Base-by-base conservation (phyloP, 257 asterid species). In the Misopates orontium region DNA sequence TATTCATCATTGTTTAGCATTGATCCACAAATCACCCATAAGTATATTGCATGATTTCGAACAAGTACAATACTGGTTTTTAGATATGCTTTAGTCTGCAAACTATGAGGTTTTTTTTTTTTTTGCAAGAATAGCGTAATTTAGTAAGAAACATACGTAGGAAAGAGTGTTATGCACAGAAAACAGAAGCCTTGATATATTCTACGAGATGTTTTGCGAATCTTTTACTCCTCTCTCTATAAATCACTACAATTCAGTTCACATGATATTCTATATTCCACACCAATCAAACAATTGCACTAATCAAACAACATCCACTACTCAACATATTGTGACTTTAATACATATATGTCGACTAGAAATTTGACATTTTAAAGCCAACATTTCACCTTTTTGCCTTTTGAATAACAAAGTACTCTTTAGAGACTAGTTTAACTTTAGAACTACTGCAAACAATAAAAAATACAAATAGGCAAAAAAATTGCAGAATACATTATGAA, bases 1-100 rank as follows among this genome's bases (percentile, higher is more conserved):
- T 21, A 22, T 63, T 60, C 49, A 81, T 96, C 91, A 88, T 96
- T 60, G 98, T 81, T 91, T 89, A 56, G 98, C 95, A 75, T 83
- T 83, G 74, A 91, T 91, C 98, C 98, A 91, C 17, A 91, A 85
- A 68, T 91, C 96, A 31, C 98, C 98, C 96, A 92, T 45, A 92
- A 66, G 25, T 89, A 92, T 73, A 87, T 73, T 56, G 97, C 98
- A 74, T 92, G 98, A 67, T 92, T 92, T 57, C 97, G 87, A 13
- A 92, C 98, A 64, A 92, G 91, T 68, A 92, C 97, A 44, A 97
- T 97, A 0, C 96, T 89, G 56, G 98, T 72, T 74, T 78, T 89
- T 8, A 97, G 96, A 75, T 85, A 92, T 56, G 95, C 96, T 81
- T 85, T 72, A 55, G 87, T 89, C 98, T 92, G 82, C 55, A 60